Evolutionary conservation across 805 yeast species (phyloP), one percentile per base, ranked within the genome.

Genomic region (Brettanomyces custersianus): DNA sequence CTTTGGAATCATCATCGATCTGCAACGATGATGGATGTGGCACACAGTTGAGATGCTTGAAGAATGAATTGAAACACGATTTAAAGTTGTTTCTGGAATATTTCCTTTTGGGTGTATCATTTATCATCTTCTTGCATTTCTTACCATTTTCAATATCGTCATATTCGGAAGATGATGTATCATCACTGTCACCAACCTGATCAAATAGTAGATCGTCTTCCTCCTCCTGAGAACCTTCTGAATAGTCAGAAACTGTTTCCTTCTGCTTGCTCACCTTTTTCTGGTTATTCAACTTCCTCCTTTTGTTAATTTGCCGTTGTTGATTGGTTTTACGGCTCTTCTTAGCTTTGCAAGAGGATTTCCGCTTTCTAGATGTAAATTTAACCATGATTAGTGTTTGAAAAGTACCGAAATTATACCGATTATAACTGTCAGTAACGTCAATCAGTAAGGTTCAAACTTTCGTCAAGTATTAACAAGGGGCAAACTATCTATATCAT

Each of bases 1-100:
- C 50, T 31, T 52, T 55, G 22, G 48, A 41, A 37, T 48, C 43
- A 3, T 50, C 23, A 33, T 52, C 56, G 16, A 52, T 46, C 4
- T 49, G 46, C 5, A 38, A n/a, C 3, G 44, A 34, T 7, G 54
- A 46, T 3, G 52, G 52, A 34, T 51, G 52, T 11, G 55, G 44
- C 27, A 46, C 38, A 13, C 42, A 43, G 11, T 46, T 43, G 33
- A 49, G 49, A 27, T 49, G 52, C 19, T 50, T 46, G 17, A 51
- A 36, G 29, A 50, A 49, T 29, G 47, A 49, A 10, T 53, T 46
- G 37, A 51, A 51, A 35, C 46, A 46, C 29, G 48, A 51, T 16
- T 49, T 38, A 23, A 50, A 28, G 31, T 49, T 51, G 11, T 44
- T 40, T 28, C 48, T 44, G 2, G 54, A 29, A 17, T 20, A 30